These are phyloP conservation scores for Silene conica DNA, from an alignment of 148 eudicot species.

Conservation along the genomic window DNA sequence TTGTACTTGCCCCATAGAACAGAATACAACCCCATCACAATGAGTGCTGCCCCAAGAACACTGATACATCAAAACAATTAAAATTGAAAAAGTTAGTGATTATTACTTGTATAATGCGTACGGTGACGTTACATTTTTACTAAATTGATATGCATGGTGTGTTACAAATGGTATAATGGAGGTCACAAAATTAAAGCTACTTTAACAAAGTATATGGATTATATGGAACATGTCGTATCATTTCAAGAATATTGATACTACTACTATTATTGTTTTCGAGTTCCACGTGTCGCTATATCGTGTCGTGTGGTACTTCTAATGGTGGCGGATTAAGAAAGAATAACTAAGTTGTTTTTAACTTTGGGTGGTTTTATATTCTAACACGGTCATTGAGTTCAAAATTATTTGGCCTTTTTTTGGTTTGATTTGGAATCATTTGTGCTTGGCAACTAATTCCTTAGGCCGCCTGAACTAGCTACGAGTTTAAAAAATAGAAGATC, in stretches of 20 bases:
- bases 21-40: constrained; percentile 69
- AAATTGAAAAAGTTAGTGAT: constrained; percentile 8
- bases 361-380: no score
- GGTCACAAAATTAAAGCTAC: constrained; percentile 28
- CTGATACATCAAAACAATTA: constrained; percentile 27
- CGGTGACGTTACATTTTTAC: no score
- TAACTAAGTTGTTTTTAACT: no score
- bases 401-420: no score
- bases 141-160: no score
- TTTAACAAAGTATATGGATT: constrained; percentile 18
- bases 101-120: not conserved
- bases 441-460: no score
- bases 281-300: constrained; percentile 3
- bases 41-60: constrained; percentile 57
- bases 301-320: no score
- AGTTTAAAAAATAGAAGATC: no score
- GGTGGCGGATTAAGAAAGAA: no score
- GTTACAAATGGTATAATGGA: constrained; percentile 5
- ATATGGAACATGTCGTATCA: not conserved
- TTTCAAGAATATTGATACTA: not conserved
- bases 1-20: constrained; percentile 93
- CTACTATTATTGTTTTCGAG: not conserved
- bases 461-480: no score
- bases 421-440: no score
- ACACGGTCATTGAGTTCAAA: no score